These are phyloP conservation scores for Herpotrichia juniperi DNA, from an alignment of 2,329 filamentous ascomycete species.

Conservation along the genomic window DNA sequence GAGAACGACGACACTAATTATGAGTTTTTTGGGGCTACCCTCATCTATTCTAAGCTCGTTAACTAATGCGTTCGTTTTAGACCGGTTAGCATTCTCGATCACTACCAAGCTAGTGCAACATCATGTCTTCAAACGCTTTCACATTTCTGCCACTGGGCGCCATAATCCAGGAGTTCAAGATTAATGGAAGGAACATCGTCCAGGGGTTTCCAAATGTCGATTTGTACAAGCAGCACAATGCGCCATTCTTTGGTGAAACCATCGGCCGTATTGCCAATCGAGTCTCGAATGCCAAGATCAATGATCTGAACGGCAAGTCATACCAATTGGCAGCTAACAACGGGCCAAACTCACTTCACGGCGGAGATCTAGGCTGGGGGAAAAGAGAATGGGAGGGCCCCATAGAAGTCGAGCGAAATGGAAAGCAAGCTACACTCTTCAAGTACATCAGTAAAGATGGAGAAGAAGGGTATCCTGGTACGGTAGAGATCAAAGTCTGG, in stretches of 20 bases:
- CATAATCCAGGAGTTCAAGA: constrained; percentile 79
- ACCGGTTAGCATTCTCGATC: background rate
- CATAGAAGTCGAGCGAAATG: constrained; percentile 58
- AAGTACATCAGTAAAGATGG: constrained; percentile 72
- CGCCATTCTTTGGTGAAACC: constrained; percentile 86
- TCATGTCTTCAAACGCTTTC: constrained; percentile 43
- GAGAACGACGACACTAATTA: background rate
- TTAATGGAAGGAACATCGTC: constrained; percentile 84
- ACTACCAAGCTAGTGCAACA: constrained; percentile 2
- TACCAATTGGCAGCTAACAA: constrained; percentile 80
- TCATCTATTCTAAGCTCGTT: background rate
- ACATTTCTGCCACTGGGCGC: constrained; percentile 77
- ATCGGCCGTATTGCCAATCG: constrained; percentile 88
- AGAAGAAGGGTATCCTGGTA: constrained; percentile 89
- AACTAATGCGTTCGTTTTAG: background rate
- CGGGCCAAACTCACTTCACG: constrained; percentile 69
- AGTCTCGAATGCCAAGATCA: constrained; percentile 72
- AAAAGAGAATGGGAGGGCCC: constrained; percentile 80
- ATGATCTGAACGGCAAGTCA: constrained; percentile 71
- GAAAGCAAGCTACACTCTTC: constrained; percentile 53
- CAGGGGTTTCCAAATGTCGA: constrained; percentile 80
- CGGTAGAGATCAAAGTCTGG: constrained; percentile 75
- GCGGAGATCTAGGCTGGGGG: constrained; percentile 73
- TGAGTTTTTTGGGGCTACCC: background rate
- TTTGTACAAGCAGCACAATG: constrained; percentile 76